A percentile compares a stretch with the other conserved stretches of the same genome.
phyloP scores from a whole-genome alignment of 2,329 filamentous ascomycete genomes.

The Penicillium sp. region DNA sequence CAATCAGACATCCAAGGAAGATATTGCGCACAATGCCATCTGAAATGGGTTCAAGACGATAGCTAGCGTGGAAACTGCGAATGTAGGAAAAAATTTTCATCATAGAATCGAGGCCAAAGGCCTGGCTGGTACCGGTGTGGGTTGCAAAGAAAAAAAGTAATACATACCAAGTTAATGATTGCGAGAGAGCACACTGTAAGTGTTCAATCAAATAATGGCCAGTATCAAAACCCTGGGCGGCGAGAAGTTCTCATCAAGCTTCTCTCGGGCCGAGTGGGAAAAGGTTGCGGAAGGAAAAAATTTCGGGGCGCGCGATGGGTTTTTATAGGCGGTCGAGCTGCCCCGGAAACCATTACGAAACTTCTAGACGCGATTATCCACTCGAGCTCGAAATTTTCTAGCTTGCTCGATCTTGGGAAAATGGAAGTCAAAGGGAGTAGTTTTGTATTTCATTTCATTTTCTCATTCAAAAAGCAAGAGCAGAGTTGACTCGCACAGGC shows the following conservation, averaged over 20 bases:
- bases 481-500: too few relatives aligned
- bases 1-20: conserved; percentile 40
- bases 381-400: conserved; percentile 5
- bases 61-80: conserved; percentile 41
- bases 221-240: neutral
- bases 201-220: too few relatives aligned
- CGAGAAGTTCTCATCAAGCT: conserved; percentile 15
- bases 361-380: conserved; percentile 24
- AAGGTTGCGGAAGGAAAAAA: conserved; percentile 20
- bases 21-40: conserved; percentile 34
- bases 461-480: too few relatives aligned
- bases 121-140: conserved; percentile 16
- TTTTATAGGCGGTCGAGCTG: conserved; percentile 32
- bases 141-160: conserved; percentile 1
- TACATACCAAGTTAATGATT: conserved; percentile 22
- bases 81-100: conserved; percentile 42
- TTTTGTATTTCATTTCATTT: too few relatives aligned
- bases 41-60: conserved; percentile 34
- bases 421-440: too few relatives aligned
- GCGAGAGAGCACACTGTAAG: conserved; percentile 1
- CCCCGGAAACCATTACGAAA: conserved; percentile 30
- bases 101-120: conserved; percentile 26
- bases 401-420: too few relatives aligned
- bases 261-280: conserved; percentile 8
- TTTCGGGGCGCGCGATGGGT: conserved; percentile 19